A percentile compares a stretch with the other conserved stretches of the same genome.
These are phyloP conservation scores for Sugiyamaella japonica DNA, from an alignment of 1,139 yeast species.

Conservation along the genomic window DNA sequence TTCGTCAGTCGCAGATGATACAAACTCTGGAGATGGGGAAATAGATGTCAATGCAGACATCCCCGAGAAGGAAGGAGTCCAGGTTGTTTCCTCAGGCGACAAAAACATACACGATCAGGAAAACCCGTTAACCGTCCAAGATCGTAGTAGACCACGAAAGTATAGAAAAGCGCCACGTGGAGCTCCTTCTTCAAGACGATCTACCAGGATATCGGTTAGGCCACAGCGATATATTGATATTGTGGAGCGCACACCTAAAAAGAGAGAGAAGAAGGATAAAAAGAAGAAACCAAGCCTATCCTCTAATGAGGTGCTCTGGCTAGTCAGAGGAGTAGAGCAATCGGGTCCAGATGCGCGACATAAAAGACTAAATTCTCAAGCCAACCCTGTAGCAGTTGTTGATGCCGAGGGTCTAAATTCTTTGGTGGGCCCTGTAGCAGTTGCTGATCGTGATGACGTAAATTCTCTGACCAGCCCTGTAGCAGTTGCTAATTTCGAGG, in stretches of 20 bases:
- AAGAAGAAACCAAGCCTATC: neutral
- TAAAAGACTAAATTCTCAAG: too few relatives aligned
- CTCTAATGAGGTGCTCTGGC: neutral
- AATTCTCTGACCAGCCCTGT: neutral
- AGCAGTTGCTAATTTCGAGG: neutral
- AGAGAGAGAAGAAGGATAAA: neutral
- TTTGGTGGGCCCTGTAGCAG: neutral
- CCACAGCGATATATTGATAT: constrained; percentile 6
- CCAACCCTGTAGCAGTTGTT: too few relatives aligned
- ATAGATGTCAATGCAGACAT: neutral
- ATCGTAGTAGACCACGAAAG: neutral
- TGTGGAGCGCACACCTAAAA: neutral
- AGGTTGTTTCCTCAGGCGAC: neutral
- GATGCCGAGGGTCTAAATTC: too few relatives aligned
- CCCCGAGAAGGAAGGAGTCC: neutral
- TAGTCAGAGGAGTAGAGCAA: neutral
- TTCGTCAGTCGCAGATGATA: neutral
- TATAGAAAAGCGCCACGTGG: neutral
- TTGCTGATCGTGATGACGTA: too few relatives aligned
- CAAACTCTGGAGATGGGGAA: neutral
- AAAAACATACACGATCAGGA: neutral
- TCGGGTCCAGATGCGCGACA: too few relatives aligned
- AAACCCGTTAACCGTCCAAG: neutral
- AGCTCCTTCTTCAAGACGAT: neutral
- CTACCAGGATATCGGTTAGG: neutral